phyloP scores from a whole-genome alignment of 129 eudicot species.

The Lonicera japonica region DNA sequence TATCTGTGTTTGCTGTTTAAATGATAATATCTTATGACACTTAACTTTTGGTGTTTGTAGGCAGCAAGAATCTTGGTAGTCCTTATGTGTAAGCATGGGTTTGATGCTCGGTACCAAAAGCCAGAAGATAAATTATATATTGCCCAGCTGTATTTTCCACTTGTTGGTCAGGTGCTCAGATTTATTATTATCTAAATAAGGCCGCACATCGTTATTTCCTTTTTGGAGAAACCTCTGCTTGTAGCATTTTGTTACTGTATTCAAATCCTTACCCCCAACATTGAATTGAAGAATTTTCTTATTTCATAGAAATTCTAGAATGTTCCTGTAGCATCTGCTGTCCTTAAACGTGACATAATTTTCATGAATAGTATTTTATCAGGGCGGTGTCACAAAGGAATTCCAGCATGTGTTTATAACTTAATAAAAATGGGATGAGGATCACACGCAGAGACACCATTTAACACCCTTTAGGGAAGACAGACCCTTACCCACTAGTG shows the following conservation, averaged over 20 bases:
- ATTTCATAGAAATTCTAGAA: background rate
- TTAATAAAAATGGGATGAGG: no score
- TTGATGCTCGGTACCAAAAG: conserved; percentile 94
- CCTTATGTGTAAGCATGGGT: conserved; percentile 93
- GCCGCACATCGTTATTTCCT: background rate
- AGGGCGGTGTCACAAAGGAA: no score
- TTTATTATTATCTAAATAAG: background rate
- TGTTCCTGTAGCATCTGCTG: background rate
- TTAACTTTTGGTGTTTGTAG: conserved; percentile 34
- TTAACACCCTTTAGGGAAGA: no score
- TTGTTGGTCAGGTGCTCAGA: conserved; percentile 82
- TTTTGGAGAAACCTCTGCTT: background rate
- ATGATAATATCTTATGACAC: conserved; percentile 8
- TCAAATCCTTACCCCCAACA: background rate
- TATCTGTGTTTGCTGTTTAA: no score
- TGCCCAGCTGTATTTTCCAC: conserved; percentile 92
- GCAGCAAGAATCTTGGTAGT: conserved; percentile 95
- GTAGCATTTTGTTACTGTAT: background rate
- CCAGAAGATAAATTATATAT: conserved; percentile 94
- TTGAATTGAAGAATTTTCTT: no score
- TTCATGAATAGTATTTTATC: no score
- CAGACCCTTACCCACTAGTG: no score
- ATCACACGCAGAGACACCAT: no score
- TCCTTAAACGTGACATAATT: no score
- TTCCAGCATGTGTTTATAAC: no score